Percentiles rank a stretch among this genome's conserved stretches.
phyloP scores from a whole-genome alignment of 106 monocot species.

The Dactylorhiza incarnata region DNA sequence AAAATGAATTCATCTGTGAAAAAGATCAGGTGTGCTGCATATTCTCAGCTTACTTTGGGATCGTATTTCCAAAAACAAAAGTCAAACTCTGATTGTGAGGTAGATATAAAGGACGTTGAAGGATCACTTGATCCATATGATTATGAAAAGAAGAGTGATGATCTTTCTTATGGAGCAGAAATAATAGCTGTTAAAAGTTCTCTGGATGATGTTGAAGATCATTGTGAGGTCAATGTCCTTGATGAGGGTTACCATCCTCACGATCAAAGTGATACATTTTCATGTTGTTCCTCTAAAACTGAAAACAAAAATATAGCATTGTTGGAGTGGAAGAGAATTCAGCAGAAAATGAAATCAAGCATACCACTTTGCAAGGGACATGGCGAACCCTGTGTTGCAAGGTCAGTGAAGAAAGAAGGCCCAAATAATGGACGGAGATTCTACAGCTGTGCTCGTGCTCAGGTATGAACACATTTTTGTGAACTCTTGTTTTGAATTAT shows the following conservation, averaged over 20 bases:
- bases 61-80: conserved; percentile 63
- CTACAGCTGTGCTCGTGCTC: conserved; percentile 89
- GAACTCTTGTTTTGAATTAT: not conserved
- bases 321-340: conserved; percentile 78
- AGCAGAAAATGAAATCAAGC: conserved; percentile 80
- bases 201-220: conserved; percentile 11
- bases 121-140: conserved; percentile 13
- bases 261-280: conserved; percentile 10
- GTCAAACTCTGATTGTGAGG: not conserved
- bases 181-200: not conserved
- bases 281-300: conserved; percentile 14
- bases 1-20: conserved; percentile 13
- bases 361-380: conserved; percentile 93
- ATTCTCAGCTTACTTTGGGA: conserved; percentile 64
- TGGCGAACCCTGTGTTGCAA: conserved; percentile 92
- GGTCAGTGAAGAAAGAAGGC: conserved; percentile 82
- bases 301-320: conserved; percentile 41
- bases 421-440: conserved; percentile 86
- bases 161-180: conserved; percentile 13
- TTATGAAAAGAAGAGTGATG: conserved; percentile 8
- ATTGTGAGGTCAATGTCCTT: conserved; percentile 10
- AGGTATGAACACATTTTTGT: conserved; percentile 31
- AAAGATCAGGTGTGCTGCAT: conserved; percentile 26
- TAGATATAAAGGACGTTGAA: conserved; percentile 2
- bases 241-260: not conserved